phyloP scores from a whole-genome alignment of 73 alveolate genomes.

The Tetrahymena borealis region DNA sequence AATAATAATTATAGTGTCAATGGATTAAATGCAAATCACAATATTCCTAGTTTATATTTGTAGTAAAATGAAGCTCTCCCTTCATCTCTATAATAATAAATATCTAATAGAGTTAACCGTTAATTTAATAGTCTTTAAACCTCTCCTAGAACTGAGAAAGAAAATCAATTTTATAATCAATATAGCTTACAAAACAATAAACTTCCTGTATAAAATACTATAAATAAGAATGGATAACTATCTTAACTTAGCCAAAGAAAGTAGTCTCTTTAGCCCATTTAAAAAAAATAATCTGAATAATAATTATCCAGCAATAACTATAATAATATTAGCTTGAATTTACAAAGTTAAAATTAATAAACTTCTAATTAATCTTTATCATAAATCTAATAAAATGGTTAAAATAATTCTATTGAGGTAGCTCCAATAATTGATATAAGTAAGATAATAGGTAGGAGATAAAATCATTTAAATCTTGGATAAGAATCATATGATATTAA shows the following conservation, averaged over 20 bases:
- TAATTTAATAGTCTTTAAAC: not conserved
- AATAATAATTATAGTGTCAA: not conserved
- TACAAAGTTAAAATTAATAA: not conserved
- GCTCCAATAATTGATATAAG: not conserved
- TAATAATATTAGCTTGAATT: not conserved
- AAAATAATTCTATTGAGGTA: not conserved
- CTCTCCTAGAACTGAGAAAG: not conserved
- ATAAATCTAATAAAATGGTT: not conserved
- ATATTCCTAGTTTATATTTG: not conserved
- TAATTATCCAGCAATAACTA: not conserved
- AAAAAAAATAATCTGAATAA: not conserved
- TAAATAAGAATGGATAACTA: not conserved
- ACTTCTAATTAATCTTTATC: not conserved
- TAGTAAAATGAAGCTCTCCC: not conserved
- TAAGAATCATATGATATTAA: too few relatives aligned
- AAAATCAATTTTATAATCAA: not conserved
- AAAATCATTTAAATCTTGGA: too few relatives aligned
- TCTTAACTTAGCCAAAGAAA: not conserved
- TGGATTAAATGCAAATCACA: not conserved
- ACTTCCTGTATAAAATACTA: not conserved
- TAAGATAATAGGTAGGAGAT: not conserved
- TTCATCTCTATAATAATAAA: not conserved
- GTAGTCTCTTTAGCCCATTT: not conserved
- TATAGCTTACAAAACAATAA: not conserved
- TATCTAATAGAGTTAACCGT: not conserved